These are phyloP conservation scores for Blastobotrys americana DNA, from an alignment of 805 yeast species.

Conservation along the genomic window DNA sequence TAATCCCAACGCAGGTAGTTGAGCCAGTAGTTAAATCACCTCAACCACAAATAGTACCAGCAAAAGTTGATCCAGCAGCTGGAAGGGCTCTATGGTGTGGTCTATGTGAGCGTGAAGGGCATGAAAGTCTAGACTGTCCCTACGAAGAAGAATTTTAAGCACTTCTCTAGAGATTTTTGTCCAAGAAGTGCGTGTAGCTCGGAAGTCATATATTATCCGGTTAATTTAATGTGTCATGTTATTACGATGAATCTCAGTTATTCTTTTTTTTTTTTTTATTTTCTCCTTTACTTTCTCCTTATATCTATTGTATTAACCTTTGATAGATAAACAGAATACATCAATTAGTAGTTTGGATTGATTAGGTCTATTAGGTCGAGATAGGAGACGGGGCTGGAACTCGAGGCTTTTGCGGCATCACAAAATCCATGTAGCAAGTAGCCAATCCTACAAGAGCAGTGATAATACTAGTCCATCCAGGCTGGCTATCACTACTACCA, in stretches of 20 bases:
- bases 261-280: too few relatives aligned
- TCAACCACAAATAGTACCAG: slow-evolving; percentile 29
- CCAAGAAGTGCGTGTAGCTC: too few relatives aligned
- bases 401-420: slow-evolving; percentile 20
- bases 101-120: slow-evolving; percentile 85
- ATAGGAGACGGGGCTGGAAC: background rate
- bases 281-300: too few relatives aligned
- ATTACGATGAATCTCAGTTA: too few relatives aligned
- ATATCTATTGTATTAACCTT: too few relatives aligned
- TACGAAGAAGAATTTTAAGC: slow-evolving; percentile 53
- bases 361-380: too few relatives aligned
- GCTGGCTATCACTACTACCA: slow-evolving; percentile 20
- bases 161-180: too few relatives aligned
- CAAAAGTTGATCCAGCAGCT: slow-evolving; percentile 53
- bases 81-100: slow-evolving; percentile 88
- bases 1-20: background rate
- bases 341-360: too few relatives aligned
- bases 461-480: slow-evolving; percentile 26
- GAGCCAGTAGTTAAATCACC: background rate
- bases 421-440: slow-evolving; percentile 31
- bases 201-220: too few relatives aligned
- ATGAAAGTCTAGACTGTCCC: slow-evolving; percentile 81
- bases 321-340: too few relatives aligned
- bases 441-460: slow-evolving; percentile 29
- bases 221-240: too few relatives aligned